Evolutionary conservation across 345 rosid genomes (phyloP), one percentile per base, ranked within the genome.

Genomic region (Hypericum androsaemum): DNA sequence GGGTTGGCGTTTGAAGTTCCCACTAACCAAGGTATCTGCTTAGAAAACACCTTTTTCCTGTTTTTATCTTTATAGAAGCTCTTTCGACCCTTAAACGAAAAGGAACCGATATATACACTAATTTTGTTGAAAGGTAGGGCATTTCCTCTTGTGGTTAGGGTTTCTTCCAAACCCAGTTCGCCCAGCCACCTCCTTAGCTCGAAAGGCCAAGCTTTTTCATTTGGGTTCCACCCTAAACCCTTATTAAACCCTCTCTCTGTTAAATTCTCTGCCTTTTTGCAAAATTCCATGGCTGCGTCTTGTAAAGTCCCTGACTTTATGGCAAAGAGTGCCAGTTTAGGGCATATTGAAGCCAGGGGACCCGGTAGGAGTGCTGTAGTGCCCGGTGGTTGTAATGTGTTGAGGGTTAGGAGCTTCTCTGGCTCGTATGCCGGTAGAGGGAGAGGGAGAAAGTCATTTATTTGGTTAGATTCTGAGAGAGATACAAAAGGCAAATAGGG

Each of bases 81-180:
- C n/a, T n/a, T n/a, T n/a, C n/a, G n/a, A n/a, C n/a, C n/a, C n/a
- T n/a, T n/a, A n/a, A n/a, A n/a, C 1, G 32, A 22, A 22, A 22
- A 4, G 32, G 4, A 22, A 1, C 32, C 2, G 32, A 1, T 22
- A 82, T 81, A 81, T 77, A 69, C 47, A 62, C 73, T 54, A 79
- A 65, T 65, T 10, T n/a, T 81, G 13, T 71, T 84, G 37, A 82
- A 72, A 66, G 62, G 60, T 39, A 84, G 72, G 47, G 77, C 76
- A 0, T 67, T 87, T 60, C 80, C 95, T 5, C 50, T 79, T 67
- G 79, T 77, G 57, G 61, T 65, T 63, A 77, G 82, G 70, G 66
- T 68, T 75, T 79, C 84, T 28, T 46, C 81, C 14, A 80, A 69
- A 36, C 79, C 82, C 68, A 58, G 60, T 10, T 56, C 64, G 39